Evolutionary conservation across 495 filamentous ascomycete species (phyloP), one percentile per base, ranked within the genome.

Genomic region (Oidiodendron maius): DNA sequence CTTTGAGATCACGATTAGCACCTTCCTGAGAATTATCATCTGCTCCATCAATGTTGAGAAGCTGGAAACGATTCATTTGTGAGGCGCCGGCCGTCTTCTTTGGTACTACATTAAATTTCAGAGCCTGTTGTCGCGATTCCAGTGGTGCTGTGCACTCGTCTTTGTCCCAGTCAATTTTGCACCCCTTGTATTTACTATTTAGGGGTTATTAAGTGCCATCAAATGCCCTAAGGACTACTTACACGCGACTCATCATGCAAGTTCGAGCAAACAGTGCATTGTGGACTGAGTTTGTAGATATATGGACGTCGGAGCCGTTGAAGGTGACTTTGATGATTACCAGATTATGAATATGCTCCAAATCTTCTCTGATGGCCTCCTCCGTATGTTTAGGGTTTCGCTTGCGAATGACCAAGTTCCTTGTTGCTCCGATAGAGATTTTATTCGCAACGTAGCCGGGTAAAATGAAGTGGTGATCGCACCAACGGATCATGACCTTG

Each of bases 331-430:
- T 77, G 60, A 91, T 74, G 12, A 95, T 72, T 23, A 83, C 71
- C 9, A 91, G 69, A 55, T 87, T 87, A 61, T 90, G 78, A 53
- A 94, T 91, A 58, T 93, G 89, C 13, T 91, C 84, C 35, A 91
- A 65, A 55, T 95, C 84, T 4, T 84, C 77, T 2, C 85, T 79
- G 37, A 95, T 77, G 3, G 68, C 58, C 3, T 71, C 65, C 46
- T 84, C 83, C 0, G 82, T 89, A 50, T 88, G 72, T 42, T 68
- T 74, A 24, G 65, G 61, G 37, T 74, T 68, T 21, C 74, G 75
- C 6, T 75, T 75, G 52, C 70, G 74, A 38, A 94, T 71, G 28
- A 89, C 64, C 18, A 95, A 62, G 56, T 91, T 91, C 45, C 89
- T 82, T 36, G 79, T 84, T n/a, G 84, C 86, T n/a, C 88, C 88